Base-by-base conservation (phyloP, 306 rosid genomes). In the Begonia loranthoides region DNA sequence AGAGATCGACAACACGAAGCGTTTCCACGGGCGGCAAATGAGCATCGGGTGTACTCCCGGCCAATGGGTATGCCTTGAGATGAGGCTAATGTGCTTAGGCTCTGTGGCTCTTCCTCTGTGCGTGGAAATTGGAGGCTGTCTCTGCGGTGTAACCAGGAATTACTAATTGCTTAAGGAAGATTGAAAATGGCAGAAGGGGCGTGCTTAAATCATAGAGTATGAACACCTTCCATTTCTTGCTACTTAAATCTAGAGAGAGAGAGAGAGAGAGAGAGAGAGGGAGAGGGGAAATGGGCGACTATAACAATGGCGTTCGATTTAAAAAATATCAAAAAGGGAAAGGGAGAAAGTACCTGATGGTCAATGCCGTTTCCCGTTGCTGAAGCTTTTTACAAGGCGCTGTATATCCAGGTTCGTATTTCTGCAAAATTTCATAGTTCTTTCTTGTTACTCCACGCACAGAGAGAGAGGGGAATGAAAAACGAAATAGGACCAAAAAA, bases 341-440 rank as follows among this genome's bases (percentile, higher is more conserved):
- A 47, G 16, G 44, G 5, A 12, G 12, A 17, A 62, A 41, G 14
- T 74, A 90, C 99, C 96, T 80, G 39, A 65, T 67, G n/a, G 86
- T 76, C 46, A 78, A 78, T 59, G 88, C 72, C 46, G 76, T 77
- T 36, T 82, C 88, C 53, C 59, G 62, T 64, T 62, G 70, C 67
- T 67, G 66, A 49, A 72, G 66, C 60, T 74, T 80, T 70, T 86
- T 86, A 5, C 80, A 75, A 47, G 73, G 71, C 52, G 74, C 74
- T 21, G 84, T 74, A 48, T 83, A 92, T 38, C 84, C 99, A 11
- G 93, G 94, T 62, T 83, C 87, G 48, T 80, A 92, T 64, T 79
- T 73, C 99, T 90, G 92, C 67, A 56, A 16, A 52, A 43, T 52
- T 51, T 15, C 24, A 15, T 7, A 40, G 16, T 38, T 39, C 47